Evolutionary conservation across 1,284 basidiomycete genomes (phyloP), one percentile per base, ranked within the genome.

Genomic region (Sanguinoderma infundibulare): DNA sequence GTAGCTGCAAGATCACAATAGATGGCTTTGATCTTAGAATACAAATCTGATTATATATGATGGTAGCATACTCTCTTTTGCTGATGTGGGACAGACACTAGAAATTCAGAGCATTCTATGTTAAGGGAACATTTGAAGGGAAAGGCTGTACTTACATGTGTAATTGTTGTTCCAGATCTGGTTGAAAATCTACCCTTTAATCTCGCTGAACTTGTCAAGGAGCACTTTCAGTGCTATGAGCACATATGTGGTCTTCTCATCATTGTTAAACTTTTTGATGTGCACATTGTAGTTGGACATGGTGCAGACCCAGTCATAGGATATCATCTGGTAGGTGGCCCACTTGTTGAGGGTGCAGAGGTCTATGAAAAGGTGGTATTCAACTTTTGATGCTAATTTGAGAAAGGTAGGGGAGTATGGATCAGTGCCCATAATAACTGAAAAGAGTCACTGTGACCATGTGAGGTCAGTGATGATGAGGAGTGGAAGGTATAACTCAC

Each of bases 331-430:
- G 39, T 55, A 64, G 2, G 63, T 62, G 9, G 50, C 28, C 63
- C 63, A 64, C 38, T 55, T 40, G 26, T 39, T 28, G 38, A 49
- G 28, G 10, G 32, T 32, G 2, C 53, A 39, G 38, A 64, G 53
- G 5, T 64, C 42, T 61, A 64, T 64, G 26, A 64, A 64, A 5
- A 64, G 52, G 49, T 36, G 62, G 24, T 62, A 64, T 24, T 64
- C 53, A 3, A 6, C 15, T 6, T 10, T 14, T 5, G 36, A 39
- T 39, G 14, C 36, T 2, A 5, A 5, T n/a, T 39, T 39, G 36
- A 2, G 15, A 17, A 39, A 39, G 36, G 15, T 39, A 14, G n/a
- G 15, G 3, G 36, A 0, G 15, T 4, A 4, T 2, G 15, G 36
- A 39, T 39, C 36, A 7, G n/a, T n/a, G 5, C n/a, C 15, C 3